These are phyloP conservation scores for Lasiodiplodia sp. DNA, from an alignment of 2,329 filamentous ascomycete genomes.

Conservation along the genomic window DNA sequence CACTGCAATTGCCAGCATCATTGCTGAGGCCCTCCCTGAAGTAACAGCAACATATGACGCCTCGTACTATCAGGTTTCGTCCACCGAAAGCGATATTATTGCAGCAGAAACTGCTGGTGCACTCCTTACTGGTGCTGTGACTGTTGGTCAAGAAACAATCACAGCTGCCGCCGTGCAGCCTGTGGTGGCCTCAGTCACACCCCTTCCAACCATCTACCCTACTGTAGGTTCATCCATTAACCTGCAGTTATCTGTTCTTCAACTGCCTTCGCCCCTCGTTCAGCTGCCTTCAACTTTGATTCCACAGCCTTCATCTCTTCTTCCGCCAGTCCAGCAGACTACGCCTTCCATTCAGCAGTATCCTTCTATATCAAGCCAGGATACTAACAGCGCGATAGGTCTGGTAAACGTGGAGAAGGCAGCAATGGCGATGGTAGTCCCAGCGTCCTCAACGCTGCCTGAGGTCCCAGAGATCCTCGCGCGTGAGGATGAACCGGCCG, in stretches of 20 bases:
- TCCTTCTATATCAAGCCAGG: background rate
- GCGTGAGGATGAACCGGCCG: background rate
- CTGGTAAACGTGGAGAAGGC: background rate
- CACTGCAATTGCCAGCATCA: background rate
- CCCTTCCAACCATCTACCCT: background rate
- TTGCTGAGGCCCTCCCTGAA: background rate
- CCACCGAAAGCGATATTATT: background rate
- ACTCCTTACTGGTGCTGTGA: background rate
- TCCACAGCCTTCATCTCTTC: background rate
- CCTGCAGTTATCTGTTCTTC: background rate
- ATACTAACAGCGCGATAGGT: conserved; percentile 10
- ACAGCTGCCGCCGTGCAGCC: background rate
- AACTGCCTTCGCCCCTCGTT: background rate
- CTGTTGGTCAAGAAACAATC: background rate
- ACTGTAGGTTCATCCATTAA: conserved; percentile 13
- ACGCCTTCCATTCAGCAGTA: background rate
- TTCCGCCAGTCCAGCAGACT: background rate
- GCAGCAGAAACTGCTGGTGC: background rate
- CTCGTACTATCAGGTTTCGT: background rate
- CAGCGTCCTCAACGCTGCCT: background rate
- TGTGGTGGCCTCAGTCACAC: background rate
- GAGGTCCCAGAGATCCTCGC: background rate
- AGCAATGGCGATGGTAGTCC: background rate
- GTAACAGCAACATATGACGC: background rate
- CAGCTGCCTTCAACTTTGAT: background rate